Percentiles rank a stretch among this genome's conserved stretches.
Conservation (phyloP, 768 basidiomycete genomes). For the Butyriboletus loyo region DNA sequence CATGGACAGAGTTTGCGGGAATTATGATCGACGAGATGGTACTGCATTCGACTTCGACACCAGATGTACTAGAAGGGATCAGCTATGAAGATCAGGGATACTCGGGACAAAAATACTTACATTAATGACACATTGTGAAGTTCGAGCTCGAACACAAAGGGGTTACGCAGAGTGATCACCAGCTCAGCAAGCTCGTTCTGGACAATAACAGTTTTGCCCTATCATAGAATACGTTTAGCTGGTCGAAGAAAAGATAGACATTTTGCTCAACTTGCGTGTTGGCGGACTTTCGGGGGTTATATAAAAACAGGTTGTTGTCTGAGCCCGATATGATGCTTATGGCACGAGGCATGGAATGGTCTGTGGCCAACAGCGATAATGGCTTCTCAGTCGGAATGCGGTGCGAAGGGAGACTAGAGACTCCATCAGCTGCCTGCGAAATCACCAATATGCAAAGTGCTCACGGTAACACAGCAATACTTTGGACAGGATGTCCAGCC, state of each 20-base stretch:
- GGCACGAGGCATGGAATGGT: conserved; percentile 36
- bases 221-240: neutral
- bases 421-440: conserved; percentile 1
- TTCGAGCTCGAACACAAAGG: conserved; percentile 90
- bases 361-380: conserved; percentile 47
- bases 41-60: conserved; percentile 68
- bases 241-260: neutral
- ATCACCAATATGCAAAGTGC: conserved; percentile 7
- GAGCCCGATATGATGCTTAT: conserved; percentile 52
- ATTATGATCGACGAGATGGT: conserved; percentile 57
- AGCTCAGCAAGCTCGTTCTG: conserved; percentile 84
- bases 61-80: conserved; percentile 64
- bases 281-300: conserved; percentile 75
- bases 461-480: conserved; percentile 78
- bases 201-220: conserved; percentile 67
- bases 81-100: neutral
- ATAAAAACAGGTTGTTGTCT: conserved; percentile 79
- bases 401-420: conserved; percentile 60
- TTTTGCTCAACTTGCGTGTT: conserved; percentile 40
- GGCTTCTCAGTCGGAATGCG: conserved; percentile 76
- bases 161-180: conserved; percentile 82
- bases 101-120: conserved; percentile 37
- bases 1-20: conserved; percentile 72
- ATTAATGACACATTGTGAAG: conserved; percentile 78
- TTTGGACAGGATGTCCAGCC: conserved; percentile 77